Base-by-base conservation (phyloP, 768 basidiomycete species). In the Tulasnella sp. region DNA sequence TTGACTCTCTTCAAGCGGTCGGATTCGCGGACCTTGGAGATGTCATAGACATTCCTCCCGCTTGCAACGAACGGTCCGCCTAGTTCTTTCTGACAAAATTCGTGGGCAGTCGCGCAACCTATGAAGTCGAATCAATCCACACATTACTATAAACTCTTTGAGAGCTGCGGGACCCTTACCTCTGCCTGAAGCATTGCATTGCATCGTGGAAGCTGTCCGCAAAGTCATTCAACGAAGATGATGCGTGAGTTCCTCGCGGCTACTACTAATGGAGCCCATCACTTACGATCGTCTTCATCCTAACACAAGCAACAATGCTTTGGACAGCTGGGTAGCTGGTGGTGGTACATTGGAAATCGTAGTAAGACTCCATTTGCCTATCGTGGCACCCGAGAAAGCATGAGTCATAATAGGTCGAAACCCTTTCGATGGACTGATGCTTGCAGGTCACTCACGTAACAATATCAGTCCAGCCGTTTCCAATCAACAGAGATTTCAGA, bases 121-220 rank as follows among this genome's bases (percentile, higher is more conserved):
- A 84, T 80, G 21, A 73, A 69, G 67, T 92, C 86, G 63, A 83
- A 83, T 15, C 71, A 72, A 57, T 87, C 77, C 29, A 87, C 74
- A 62, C 87, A 91, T 46, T 52, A n/a, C n/a, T n/a, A n/a, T 19
- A 7, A 48, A 38, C 7, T 38, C 34, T 7, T 11, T 10, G 41
- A 43, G 10, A 43, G 25, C 45, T 19, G n/a, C 45, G 8, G n/a
- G n/a, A 48, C 5, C 10, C 45, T 27, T 19, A 48, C 45, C 45
- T 73, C 73, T 44, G 74, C 68, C n/a, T 75, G 70, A 67, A 85
- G 74, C 38, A 75, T 74, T 61, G 74, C 75, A 63, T 81, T 71
- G 68, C 88, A 92, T 49, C 81, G 79, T 21, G 85, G 82, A 21
- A 88, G 73, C 83, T 85, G 42, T 21, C 17, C 24, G 44, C 17